phyloP scores from a whole-genome alignment of 768 basidiomycete species.

The Boletus tylopilopsis region DNA sequence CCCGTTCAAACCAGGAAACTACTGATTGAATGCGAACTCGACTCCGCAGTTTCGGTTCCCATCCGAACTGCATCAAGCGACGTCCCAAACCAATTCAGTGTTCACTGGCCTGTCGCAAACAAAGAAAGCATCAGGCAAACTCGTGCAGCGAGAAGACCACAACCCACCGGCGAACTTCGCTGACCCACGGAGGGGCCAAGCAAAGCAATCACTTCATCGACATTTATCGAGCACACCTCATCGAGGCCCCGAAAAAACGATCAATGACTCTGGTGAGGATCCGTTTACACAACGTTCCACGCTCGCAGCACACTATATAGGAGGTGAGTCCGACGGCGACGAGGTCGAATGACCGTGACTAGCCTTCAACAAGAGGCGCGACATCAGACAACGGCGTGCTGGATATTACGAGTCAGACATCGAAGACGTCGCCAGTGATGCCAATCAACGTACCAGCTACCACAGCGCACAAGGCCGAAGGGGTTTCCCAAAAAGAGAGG shows the following conservation, averaged over 20 bases:
- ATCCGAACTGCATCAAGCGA: background rate
- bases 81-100: conserved; percentile 10
- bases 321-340: background rate
- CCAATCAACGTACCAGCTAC: conserved; percentile 7
- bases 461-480: conserved; percentile 25
- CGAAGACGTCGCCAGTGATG: background rate
- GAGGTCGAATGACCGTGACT: background rate
- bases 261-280: background rate
- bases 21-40: conserved; percentile 6
- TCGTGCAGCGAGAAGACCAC: accelerated
- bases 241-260: too few relatives aligned
- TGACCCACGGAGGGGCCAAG: conserved; percentile 21
- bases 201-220: conserved; percentile 18
- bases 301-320: conserved; percentile 7
- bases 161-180: conserved; percentile 23
- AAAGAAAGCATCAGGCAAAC: background rate
- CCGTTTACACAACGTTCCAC: conserved; percentile 14
- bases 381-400: conserved; percentile 21
- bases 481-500: conserved; percentile 28
- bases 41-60: conserved; percentile 6
- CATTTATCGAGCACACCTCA: too few relatives aligned
- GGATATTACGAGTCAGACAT: conserved; percentile 1
- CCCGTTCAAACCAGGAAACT: conserved; percentile 24
- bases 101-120: conserved; percentile 10
- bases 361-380: conserved; percentile 7